Conservation (phyloP, 176 grass and related monocot species). For the Bromus sterilis region DNA sequence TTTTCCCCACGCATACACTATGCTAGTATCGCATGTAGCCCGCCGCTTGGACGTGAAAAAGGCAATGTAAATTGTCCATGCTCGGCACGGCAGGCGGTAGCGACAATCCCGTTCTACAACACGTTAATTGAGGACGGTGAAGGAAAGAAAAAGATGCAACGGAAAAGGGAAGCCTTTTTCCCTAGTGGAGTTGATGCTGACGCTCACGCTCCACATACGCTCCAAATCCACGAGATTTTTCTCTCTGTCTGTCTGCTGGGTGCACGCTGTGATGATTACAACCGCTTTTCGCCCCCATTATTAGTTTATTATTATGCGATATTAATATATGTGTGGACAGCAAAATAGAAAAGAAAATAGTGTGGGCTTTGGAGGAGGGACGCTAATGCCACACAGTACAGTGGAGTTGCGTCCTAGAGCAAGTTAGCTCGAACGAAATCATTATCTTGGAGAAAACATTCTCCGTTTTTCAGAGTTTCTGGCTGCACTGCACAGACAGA, state of each 20-base stretch:
- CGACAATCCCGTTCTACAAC: constrained; percentile 12
- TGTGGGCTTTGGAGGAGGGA: background rate
- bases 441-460: background rate
- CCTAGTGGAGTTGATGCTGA: constrained; percentile 50
- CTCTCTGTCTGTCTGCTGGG: background rate
- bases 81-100: constrained; percentile 22
- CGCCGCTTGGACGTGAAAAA: background rate
- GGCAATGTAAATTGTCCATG: background rate
- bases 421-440: background rate
- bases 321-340: no score
- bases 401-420: constrained; percentile 35
- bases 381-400: constrained; percentile 19
- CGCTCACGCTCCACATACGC: constrained; percentile 39
- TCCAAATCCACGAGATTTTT: constrained; percentile 34
- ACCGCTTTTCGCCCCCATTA: background rate
- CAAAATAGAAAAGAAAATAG: no score
- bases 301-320: constrained; percentile 16
- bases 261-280: constrained; percentile 27
- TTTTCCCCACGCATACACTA: background rate
- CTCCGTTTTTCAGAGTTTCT: background rate
- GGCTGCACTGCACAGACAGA: no score
- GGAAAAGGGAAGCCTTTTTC: background rate
- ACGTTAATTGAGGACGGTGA: background rate
- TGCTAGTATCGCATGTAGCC: background rate
- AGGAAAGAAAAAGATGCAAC: background rate